Evolutionary conservation across 2,329 filamentous ascomycete species (phyloP).

Genomic region (Alternaria gansuensis): DNA sequence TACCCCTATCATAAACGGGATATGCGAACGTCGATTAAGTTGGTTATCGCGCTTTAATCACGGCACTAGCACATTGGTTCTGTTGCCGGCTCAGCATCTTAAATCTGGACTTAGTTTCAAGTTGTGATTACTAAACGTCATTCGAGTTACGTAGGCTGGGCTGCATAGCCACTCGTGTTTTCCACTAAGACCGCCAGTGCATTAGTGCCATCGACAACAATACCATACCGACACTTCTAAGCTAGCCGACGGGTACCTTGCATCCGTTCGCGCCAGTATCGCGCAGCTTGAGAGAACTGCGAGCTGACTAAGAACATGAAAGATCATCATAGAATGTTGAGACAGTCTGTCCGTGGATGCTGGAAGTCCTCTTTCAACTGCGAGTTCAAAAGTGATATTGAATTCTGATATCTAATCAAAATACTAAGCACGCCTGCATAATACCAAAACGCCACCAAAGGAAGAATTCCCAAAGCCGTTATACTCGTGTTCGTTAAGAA

Average conservation of each 20-base stretch:
- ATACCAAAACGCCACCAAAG: not conserved
- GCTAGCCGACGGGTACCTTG: slow-evolving; percentile 8
- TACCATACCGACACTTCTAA: not conserved
- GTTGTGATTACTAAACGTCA: not conserved
- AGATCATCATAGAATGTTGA: not conserved
- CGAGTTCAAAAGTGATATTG: not conserved
- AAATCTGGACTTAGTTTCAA: not conserved
- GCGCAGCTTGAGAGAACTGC: not conserved
- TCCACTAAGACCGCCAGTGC: not conserved
- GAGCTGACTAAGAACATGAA: not conserved
- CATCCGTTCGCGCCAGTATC: not conserved
- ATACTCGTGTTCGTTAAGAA: not conserved
- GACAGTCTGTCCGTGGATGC: not conserved
- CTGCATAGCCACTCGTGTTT: not conserved
- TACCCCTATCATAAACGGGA: no score
- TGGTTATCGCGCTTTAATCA: not conserved
- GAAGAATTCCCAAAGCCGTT: not conserved
- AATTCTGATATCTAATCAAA: not conserved
- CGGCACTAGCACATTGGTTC: not conserved
- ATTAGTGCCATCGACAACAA: not conserved
- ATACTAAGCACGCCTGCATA: no score
- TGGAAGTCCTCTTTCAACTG: not conserved
- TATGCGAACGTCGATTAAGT: no score
- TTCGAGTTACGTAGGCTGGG: not conserved
- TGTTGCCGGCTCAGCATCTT: not conserved